Evolutionary conservation across 257 asterid genomes (phyloP).

Genomic region (Striga asiatica): DNA sequence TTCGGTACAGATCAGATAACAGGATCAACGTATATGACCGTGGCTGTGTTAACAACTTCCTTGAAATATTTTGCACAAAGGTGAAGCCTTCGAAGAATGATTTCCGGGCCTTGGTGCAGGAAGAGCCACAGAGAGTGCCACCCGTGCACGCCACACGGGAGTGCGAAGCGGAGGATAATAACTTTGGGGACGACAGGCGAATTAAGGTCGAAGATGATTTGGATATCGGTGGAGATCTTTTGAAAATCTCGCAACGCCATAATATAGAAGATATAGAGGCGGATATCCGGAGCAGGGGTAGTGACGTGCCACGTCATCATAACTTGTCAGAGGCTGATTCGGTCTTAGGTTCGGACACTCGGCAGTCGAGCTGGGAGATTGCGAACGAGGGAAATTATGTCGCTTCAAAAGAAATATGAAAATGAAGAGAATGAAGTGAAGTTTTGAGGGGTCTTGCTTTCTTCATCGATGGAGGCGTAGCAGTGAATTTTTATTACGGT

Average conservation of each 20-base stretch:
- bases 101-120: slow-evolving; percentile 71
- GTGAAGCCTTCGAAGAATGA: slow-evolving; percentile 82
- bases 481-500: no score
- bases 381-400: slow-evolving; percentile 37
- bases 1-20: slow-evolving; percentile 83
- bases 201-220: slow-evolving; percentile 81
- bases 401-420: slow-evolving; percentile 29
- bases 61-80: slow-evolving; percentile 82
- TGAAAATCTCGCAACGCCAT: slow-evolving; percentile 91
- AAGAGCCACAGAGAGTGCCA: slow-evolving; percentile 50
- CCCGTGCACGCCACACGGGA: slow-evolving; percentile 45
- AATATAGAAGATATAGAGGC: slow-evolving; percentile 87
- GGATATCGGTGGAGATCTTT: slow-evolving; percentile 85
- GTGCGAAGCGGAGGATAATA: slow-evolving; percentile 33
- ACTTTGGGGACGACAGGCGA: slow-evolving; percentile 44
- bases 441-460: no score
- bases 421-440: no score
- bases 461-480: no score
- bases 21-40: slow-evolving; percentile 75
- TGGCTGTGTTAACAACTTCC: slow-evolving; percentile 67
- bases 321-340: slow-evolving; percentile 66
- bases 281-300: slow-evolving; percentile 82
- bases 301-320: slow-evolving; percentile 61
- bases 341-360: slow-evolving; percentile 49
- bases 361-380: slow-evolving; percentile 48